These are phyloP conservation scores for Sphagnum contortum DNA, from an alignment of 225 moss, liverwort and hornwort genomes.

Conservation along the genomic window DNA sequence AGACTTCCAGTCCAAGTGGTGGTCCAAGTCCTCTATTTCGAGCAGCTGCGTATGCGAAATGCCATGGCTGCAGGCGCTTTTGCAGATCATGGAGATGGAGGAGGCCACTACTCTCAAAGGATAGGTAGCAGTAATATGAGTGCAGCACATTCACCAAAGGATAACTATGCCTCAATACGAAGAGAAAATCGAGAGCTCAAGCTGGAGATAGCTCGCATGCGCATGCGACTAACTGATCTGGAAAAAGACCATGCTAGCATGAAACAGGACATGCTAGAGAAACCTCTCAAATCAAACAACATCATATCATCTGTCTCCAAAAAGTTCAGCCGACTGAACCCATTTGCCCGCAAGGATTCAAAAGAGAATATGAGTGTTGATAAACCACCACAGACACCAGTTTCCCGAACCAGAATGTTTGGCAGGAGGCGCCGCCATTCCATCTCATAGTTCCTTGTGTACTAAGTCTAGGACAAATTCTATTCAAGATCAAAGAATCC, in stretches of 20 bases:
- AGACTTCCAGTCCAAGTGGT: slow-evolving; percentile 93
- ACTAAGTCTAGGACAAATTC: too few relatives aligned
- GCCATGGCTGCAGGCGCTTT: slow-evolving; percentile 57
- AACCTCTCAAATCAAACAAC: slow-evolving; percentile 39
- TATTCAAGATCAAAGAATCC: too few relatives aligned
- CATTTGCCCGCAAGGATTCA: slow-evolving; percentile 53
- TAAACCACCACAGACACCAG: slow-evolving; percentile 71
- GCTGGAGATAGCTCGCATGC: slow-evolving; percentile 93
- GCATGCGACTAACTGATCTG: slow-evolving; percentile 89
- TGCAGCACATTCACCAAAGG: slow-evolving; percentile 75
- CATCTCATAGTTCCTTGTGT: slow-evolving; percentile 48
- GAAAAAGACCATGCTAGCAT: slow-evolving; percentile 91
- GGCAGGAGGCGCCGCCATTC: slow-evolving; percentile 81
- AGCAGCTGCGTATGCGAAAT: slow-evolving; percentile 88
- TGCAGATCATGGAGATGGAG: slow-evolving; percentile 45
- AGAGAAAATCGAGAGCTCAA: slow-evolving; percentile 93
- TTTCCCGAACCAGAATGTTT: slow-evolving; percentile 32
- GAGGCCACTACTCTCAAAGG: slow-evolving; percentile 42
- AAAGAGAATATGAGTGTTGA: slow-evolving; percentile 40
- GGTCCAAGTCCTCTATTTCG: slow-evolving; percentile 97
- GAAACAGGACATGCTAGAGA: slow-evolving; percentile 85
- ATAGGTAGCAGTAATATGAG: slow-evolving; percentile 69
- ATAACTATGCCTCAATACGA: slow-evolving; percentile 82
- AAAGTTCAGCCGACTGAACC: slow-evolving; percentile 88
- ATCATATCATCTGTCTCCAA: slow-evolving; percentile 68